Percentiles rank a stretch among this genome's conserved stretches.
phyloP scores from a whole-genome alignment of 1,284 basidiomycete species.

The Bjerkandera adusta region DNA sequence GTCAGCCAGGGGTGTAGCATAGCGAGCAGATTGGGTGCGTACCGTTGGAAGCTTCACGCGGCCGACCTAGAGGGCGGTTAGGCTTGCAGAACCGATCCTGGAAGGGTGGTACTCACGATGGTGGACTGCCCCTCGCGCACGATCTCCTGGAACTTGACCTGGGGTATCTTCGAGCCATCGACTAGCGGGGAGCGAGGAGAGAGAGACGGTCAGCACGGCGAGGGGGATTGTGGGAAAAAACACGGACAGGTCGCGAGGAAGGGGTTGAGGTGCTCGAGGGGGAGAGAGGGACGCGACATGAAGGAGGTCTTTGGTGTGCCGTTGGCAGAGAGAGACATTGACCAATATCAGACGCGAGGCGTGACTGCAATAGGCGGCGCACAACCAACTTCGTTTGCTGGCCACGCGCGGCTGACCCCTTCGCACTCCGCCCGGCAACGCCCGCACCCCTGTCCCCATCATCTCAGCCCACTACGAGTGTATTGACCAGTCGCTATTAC shows the following conservation, averaged over 20 bases:
- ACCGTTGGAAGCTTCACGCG: conserved; percentile 93
- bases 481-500: too few species aligned
- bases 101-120: conserved; percentile 42
- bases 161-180: conserved; percentile 31
- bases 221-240: not conserved
- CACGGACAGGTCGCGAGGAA: conserved; percentile 37
- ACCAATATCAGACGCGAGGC: conserved; percentile 16
- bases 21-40: conserved; percentile 26
- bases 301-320: conserved; percentile 15
- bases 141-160: conserved; percentile 72
- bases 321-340: conserved; percentile 13
- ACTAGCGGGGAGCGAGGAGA: conserved; percentile 20
- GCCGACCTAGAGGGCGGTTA: conserved; percentile 57
- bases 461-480: too few species aligned
- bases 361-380: conserved; percentile 8
- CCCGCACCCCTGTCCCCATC: too few species aligned
- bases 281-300: conserved; percentile 37
- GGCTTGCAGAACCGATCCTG: conserved; percentile 5
- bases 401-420: not conserved
- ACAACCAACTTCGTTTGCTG: not conserved
- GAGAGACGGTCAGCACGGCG: conserved; percentile 14
- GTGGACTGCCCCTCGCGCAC: conserved; percentile 65
- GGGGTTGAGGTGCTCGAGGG: conserved; percentile 38
- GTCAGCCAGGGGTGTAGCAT: conserved; percentile 19
- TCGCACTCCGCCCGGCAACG: not conserved